phyloP scores from a whole-genome alignment of 257 asterid species.

The Anisodus acutangulus region DNA sequence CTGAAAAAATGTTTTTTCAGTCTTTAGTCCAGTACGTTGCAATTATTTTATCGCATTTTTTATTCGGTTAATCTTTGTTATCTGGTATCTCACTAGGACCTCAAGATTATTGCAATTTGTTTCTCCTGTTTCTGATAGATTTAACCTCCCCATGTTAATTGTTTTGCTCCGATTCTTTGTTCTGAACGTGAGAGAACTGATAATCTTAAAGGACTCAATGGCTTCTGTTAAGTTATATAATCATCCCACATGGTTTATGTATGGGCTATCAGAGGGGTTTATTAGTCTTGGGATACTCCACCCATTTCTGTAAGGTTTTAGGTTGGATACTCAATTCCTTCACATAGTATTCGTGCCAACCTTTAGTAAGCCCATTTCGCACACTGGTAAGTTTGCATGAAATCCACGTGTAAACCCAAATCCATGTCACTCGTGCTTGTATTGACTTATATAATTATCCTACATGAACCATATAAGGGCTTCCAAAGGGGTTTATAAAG shows the following conservation, averaged over 20 bases:
- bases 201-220: background rate
- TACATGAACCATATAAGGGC: background rate
- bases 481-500: background rate
- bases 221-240: conserved; percentile 1
- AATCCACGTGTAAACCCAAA: background rate
- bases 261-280: background rate
- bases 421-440: background rate
- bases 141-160: background rate
- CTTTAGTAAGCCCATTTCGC: background rate
- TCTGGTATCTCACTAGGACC: background rate
- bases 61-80: background rate
- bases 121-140: background rate
- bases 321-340: background rate
- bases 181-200: background rate
- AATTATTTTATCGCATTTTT: background rate
- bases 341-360: background rate
- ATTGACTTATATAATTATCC: background rate
- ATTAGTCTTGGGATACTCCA: background rate
- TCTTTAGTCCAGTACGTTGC: background rate
- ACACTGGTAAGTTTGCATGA: background rate
- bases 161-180: background rate
- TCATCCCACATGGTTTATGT: background rate
- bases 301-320: background rate
- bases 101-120: background rate
- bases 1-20: background rate